These are phyloP conservation scores for Salvia rosmarinus DNA, from an alignment of 257 asterid genomes.

Conservation along the genomic window DNA sequence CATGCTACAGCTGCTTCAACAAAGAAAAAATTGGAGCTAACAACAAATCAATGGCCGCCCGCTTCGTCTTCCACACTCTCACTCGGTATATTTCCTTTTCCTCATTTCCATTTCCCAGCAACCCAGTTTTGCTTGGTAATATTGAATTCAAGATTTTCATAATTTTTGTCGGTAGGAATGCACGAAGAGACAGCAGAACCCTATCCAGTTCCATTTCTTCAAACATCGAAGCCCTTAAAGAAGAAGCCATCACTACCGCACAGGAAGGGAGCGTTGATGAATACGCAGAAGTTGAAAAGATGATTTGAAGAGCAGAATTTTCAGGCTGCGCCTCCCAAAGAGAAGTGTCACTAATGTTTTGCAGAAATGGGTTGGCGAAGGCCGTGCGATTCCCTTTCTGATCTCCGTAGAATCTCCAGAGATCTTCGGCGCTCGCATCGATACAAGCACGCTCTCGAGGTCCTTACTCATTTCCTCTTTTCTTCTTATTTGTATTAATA, in stretches of 20 bases:
- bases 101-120: background rate
- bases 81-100: conserved; percentile 46
- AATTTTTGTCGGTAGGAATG: conserved; percentile 36
- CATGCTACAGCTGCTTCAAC: background rate
- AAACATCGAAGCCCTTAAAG: conserved; percentile 43
- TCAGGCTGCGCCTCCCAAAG: conserved; percentile 82
- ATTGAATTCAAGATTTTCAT: background rate
- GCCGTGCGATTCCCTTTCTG: conserved; percentile 56
- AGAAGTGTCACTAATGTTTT: conserved; percentile 78
- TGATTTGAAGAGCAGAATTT: conserved; percentile 81
- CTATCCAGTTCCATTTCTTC: conserved; percentile 61
- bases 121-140: background rate
- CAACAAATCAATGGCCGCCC: conserved; percentile 62
- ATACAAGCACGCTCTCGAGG: conserved; percentile 96
- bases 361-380: conserved; percentile 78
- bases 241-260: conserved; percentile 30
- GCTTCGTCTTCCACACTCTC: conserved; percentile 60
- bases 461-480: conserved; percentile 21
- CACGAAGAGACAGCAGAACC: conserved; percentile 38
- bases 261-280: conserved; percentile 34
- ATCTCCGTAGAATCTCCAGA: conserved; percentile 76
- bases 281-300: conserved; percentile 46
- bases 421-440: conserved; percentile 74
- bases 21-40: conserved; percentile 23
- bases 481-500: background rate